Evolutionary conservation across 192 early-diverging fungal species (phyloP).

Genomic region (Podila clonocystis): DNA sequence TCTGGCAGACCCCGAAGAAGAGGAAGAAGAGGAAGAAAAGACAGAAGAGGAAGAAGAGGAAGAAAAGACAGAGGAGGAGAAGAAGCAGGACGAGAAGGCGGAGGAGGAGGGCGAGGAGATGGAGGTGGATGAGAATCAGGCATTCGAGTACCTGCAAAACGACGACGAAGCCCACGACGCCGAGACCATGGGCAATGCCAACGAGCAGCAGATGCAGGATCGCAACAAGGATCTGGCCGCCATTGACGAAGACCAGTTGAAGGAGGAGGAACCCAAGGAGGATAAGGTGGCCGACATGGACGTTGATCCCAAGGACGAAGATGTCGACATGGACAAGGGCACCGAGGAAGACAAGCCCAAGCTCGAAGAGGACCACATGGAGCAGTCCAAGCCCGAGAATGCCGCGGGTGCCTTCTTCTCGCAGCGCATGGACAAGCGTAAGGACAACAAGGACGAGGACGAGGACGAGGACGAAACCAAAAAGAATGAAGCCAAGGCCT

Average conservation of each 20-base stretch:
- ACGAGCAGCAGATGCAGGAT: slow-evolving; percentile 71
- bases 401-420: slow-evolving; percentile 54
- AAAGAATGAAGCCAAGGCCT: slow-evolving; percentile 36
- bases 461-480: slow-evolving; percentile 49
- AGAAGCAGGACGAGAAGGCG: slow-evolving; percentile 53
- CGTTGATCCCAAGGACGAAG: slow-evolving; percentile 65
- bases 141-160: slow-evolving; percentile 83
- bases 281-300: slow-evolving; percentile 71
- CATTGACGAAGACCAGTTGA: slow-evolving; percentile 67
- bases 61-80: slow-evolving; percentile 43
- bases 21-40: slow-evolving; percentile 53
- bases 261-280: slow-evolving; percentile 53
- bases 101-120: slow-evolving; percentile 65
- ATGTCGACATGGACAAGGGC: slow-evolving; percentile 53
- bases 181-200: slow-evolving; percentile 80
- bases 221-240: slow-evolving; percentile 66
- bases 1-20: slow-evolving; percentile 71
- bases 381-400: slow-evolving; percentile 38
- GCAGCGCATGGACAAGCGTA: slow-evolving; percentile 49
- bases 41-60: neutral
- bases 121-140: slow-evolving; percentile 62
- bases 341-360: slow-evolving; percentile 45
- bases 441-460: slow-evolving; percentile 29
- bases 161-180: slow-evolving; percentile 78
- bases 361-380: slow-evolving; percentile 53